Base-by-base conservation (phyloP, 139 green algal species). In the Volvox reticuliferus region DNA sequence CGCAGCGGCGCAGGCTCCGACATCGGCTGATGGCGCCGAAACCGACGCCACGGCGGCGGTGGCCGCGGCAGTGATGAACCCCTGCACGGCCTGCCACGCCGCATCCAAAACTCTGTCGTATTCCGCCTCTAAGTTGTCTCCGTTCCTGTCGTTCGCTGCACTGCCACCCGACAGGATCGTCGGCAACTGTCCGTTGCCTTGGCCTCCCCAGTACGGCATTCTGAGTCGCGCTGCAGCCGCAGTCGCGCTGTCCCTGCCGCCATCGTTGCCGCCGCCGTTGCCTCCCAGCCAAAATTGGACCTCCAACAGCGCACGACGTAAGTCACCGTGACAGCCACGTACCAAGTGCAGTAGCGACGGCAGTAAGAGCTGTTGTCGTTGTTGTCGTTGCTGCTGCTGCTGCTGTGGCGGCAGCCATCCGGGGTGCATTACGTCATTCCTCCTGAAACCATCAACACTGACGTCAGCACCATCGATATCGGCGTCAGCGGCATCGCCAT, bases 221-320 rank as follows among this genome's bases (percentile, higher is more conserved):
- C 44, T 9, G 5, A 55, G 44, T 55, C 76, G 76, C 32, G 76
- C 32, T 36, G 32, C n/a, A 3, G 33, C 33, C 76, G 5, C 12
- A 17, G 18, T 36, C 32, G 32, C 76, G 76, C 73, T 63, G 33
- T 20, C 33, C 61, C 33, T 13, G 18, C 76, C 22, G 71, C 33
- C 71, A 24, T 3, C 71, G 24, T 17, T 37, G 2, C 19, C 73
- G 2, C 73, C 55, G 75, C 33, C 76, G 18, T 20, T 20, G 32
- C 61, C 61, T n/a, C 33, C 76, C 18, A 85, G 24, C 90, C 84
- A 91, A 55, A 93, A 88, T 77, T 91, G 90, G 21, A 83, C 84
- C 65, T 63, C 18, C 30, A 68, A 18, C 22, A 93, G 77, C 19
- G 76, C 30, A 26, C 37, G 44, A 1, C 90, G 77, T 32, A 91